These are phyloP conservation scores for Monascus ruber DNA, from an alignment of 2,329 filamentous ascomycete genomes.

Conservation along the genomic window DNA sequence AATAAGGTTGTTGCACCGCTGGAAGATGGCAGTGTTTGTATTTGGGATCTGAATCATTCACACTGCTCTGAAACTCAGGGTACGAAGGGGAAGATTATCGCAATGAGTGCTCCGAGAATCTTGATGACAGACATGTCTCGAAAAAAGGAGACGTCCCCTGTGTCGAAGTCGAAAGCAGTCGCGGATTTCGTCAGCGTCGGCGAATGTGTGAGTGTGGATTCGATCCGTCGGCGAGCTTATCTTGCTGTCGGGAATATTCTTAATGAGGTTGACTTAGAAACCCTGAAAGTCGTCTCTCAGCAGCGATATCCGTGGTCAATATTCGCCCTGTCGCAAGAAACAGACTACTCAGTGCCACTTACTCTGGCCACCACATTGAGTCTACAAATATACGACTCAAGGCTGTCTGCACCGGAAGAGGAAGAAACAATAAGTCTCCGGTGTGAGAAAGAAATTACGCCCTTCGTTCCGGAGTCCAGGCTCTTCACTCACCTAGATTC, in stretches of 20 bases:
- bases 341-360: slow-evolving; percentile 53
- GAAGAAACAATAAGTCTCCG: slow-evolving; percentile 23
- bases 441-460: slow-evolving; percentile 18
- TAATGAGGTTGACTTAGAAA: slow-evolving; percentile 70
- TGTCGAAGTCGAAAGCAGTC: slow-evolving; percentile 14
- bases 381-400: slow-evolving; percentile 71
- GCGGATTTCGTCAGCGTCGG: slow-evolving; percentile 44
- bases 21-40: slow-evolving; percentile 74
- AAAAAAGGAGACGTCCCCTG: slow-evolving; percentile 26
- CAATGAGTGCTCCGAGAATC: slow-evolving; percentile 54
- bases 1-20: slow-evolving; percentile 62
- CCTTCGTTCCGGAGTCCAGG: slow-evolving; percentile 16
- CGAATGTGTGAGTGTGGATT: slow-evolving; percentile 75
- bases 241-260: slow-evolving; percentile 68
- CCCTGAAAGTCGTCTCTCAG: slow-evolving; percentile 56
- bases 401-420: slow-evolving; percentile 31
- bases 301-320: slow-evolving; percentile 71
- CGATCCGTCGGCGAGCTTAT: slow-evolving; percentile 54
- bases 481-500: slow-evolving; percentile 23
- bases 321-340: slow-evolving; percentile 64
- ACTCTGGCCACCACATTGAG: slow-evolving; percentile 75
- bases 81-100: slow-evolving; percentile 48
- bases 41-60: slow-evolving; percentile 61
- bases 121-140: slow-evolving; percentile 61
- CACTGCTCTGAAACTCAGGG: slow-evolving; percentile 16